Evolutionary conservation across 257 asterid species (phyloP), one percentile per base, ranked within the genome.

Genomic region (Solanum commersonii): DNA sequence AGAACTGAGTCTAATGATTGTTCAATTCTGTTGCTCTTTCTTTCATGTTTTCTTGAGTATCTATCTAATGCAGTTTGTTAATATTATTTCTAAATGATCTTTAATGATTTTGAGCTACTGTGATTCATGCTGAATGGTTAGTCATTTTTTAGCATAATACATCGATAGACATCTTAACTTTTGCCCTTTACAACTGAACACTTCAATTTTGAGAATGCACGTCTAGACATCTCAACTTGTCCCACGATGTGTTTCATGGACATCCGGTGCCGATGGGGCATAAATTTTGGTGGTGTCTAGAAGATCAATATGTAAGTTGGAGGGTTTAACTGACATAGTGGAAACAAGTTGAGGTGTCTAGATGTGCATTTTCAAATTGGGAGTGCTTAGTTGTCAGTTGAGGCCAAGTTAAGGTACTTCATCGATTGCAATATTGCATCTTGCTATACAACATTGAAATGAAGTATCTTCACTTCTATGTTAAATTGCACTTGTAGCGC

Each of bases 1-100:
- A 81, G 44, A 49, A 81, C 85, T 81, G 70, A 81, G 70, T 81
- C 27, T 79, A 29, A 82, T 82, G 85, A 29, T 82, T 82, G 85
- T 81, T 81, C 85, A 81, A 46, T 46, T 46, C 42, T 31, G 40
- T 49, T 49, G 27, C 42, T 49, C 42, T 81, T n/a, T 13, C 23
- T 76, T 81, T 46, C 85, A 46, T 81, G 68, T 49, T 46, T 49
- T 29, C 27, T 49, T 44, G 29, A 5, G 42, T 73, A 42, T 79
- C 10, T 79, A 44, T 79, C 85, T 82, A 79, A 56, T 82, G 70
- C 29, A 29, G 86, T 82, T 77, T 46, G 37, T 81, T 5, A 46
- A 49, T 16, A 82, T 44, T 20, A 79, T 79, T 79, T 79, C 67
- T 79, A 14, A 27, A 46, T 82, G 44, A 10, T 81, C 42, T 46